Percentiles rank a stretch among this genome's conserved stretches.
Evolutionary conservation across 208 protist species (phyloP).

Genomic region (Trypanosomatidae sp.): DNA sequence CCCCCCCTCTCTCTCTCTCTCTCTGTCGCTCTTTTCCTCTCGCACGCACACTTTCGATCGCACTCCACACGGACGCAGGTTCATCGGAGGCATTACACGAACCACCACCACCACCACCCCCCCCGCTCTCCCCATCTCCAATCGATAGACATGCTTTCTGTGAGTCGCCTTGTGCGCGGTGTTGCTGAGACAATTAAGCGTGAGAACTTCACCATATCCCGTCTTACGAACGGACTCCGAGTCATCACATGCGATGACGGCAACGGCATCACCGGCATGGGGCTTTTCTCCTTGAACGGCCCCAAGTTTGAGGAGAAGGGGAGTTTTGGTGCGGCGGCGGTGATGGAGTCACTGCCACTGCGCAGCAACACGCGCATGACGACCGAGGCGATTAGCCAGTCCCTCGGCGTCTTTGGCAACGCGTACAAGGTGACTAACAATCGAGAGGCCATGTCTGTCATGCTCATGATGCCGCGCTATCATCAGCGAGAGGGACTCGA

Average conservation of each 20-base stretch:
- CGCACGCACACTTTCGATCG: not conserved
- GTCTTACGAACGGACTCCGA: constrained; percentile 75
- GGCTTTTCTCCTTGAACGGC: constrained; percentile 83
- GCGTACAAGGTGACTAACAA: constrained; percentile 86
- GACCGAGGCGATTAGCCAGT: constrained; percentile 58
- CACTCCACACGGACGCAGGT: not conserved
- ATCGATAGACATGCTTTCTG: constrained; percentile 44
- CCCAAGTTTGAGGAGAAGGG: constrained; percentile 76
- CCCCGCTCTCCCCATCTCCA: not conserved
- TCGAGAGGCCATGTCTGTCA: constrained; percentile 77
- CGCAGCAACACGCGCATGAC: constrained; percentile 56
- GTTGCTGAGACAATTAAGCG: constrained; percentile 54
- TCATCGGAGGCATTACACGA: not conserved
- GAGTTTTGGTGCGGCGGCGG: constrained; percentile 58
- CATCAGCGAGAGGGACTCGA: constrained; percentile 77
- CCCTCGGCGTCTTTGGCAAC: constrained; percentile 71
- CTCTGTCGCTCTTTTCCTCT: not conserved
- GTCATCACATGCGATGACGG: constrained; percentile 86
- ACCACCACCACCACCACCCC: not conserved
- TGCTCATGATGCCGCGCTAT: constrained; percentile 84
- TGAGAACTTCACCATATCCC: constrained; percentile 75
- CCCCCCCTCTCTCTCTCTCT: not conserved
- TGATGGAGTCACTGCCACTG: constrained; percentile 82
- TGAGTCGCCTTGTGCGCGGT: constrained; percentile 29
- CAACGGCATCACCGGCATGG: constrained; percentile 83